Percentiles rank a stretch among this genome's conserved stretches.
phyloP scores from a whole-genome alignment of 495 filamentous ascomycete species.

The Clavariopsis aquatica region DNA sequence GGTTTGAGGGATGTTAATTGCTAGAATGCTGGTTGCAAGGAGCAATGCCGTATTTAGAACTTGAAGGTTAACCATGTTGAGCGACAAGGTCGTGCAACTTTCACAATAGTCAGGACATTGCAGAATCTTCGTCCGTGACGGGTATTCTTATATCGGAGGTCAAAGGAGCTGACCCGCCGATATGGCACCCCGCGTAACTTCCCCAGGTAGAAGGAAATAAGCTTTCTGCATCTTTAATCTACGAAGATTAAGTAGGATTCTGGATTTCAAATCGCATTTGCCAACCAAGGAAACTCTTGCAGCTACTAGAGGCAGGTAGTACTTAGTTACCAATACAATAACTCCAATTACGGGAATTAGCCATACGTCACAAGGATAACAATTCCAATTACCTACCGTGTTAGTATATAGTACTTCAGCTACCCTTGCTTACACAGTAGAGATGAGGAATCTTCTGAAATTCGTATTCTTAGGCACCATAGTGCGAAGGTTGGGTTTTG shows the following conservation, averaged over 20 bases:
- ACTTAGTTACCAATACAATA: background rate
- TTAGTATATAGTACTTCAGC: too few species aligned
- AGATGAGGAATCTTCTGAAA: too few species aligned
- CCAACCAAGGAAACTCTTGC: too few species aligned
- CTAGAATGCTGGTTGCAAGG: background rate
- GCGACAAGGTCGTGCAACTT: background rate
- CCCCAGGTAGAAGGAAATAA: background rate
- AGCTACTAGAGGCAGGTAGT: background rate
- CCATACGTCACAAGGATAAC: background rate
- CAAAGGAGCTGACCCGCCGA: background rate
- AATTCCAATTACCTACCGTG: background rate
- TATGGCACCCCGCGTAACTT: background rate
- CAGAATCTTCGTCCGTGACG: background rate
- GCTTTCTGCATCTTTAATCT: too few species aligned
- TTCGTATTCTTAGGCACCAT: too few species aligned
- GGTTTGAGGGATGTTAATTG: slow-evolving; percentile 3
- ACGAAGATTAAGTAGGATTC: background rate
- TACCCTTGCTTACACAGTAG: too few species aligned
- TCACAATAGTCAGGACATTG: background rate
- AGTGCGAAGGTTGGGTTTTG: too few species aligned
- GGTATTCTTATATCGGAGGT: background rate
- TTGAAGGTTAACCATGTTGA: background rate
- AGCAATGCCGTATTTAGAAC: background rate
- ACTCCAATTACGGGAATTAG: background rate
- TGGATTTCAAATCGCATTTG: background rate